Evolutionary conservation across 345 rosid species (phyloP).

Genomic region (Dovyalis caffra): DNA sequence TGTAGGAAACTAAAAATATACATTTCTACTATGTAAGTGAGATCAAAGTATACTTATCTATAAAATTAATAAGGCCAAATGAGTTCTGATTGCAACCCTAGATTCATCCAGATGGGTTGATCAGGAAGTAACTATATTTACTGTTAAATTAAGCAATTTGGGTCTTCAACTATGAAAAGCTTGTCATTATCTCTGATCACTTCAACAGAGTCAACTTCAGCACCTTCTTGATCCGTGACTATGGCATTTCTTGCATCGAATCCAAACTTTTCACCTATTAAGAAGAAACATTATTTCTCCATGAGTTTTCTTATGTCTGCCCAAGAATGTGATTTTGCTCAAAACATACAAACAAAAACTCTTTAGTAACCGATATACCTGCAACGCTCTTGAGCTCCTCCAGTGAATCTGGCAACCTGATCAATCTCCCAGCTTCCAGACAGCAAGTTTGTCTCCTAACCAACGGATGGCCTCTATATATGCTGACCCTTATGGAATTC

Average conservation of each 20-base stretch:
- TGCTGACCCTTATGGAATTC: constrained; percentile 52
- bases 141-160: constrained; percentile 6
- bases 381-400: constrained; percentile 77
- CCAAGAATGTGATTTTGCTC: no score
- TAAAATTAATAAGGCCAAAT: no score
- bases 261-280: constrained; percentile 68
- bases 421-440: constrained; percentile 58
- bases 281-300: no score
- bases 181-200: constrained; percentile 88
- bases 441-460: constrained; percentile 44
- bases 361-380: no score
- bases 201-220: constrained; percentile 77
- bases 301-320: no score
- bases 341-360: no score
- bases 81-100: no score
- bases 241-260: constrained; percentile 49
- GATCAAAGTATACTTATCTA: no score
- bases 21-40: no score
- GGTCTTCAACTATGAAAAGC: constrained; percentile 57
- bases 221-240: constrained; percentile 68
- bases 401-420: constrained; percentile 59
- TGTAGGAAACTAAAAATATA: no score
- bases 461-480: constrained; percentile 68
- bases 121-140: neutral
- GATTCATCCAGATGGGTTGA: no score